Base-by-base conservation (phyloP, 1,284 basidiomycete genomes). In the Pascua guehoae region DNA sequence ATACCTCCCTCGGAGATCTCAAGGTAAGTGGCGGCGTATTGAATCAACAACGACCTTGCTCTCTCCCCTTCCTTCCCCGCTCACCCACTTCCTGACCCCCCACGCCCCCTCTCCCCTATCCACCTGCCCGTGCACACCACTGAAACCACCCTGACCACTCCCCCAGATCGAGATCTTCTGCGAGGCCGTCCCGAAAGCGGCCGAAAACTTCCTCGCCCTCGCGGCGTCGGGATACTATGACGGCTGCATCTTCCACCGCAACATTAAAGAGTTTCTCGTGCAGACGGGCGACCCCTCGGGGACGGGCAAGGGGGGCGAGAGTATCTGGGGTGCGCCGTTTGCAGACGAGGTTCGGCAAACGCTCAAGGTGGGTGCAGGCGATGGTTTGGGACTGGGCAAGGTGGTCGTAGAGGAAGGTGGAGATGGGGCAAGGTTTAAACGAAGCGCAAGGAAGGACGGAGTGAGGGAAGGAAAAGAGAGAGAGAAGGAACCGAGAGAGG, bases 181-280 rank as follows among this genome's bases (percentile, higher is more conserved):
- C 78, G 95, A 98, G 76, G 86, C 91, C 9, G 89, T 92, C 15
- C 95, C 95, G 12, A 89, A 91, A 70, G 83, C 93, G 16, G 91
- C 94, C 61, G 94, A 98, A 89, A 98, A 98, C 79, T 98, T 98
- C 72, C 82, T 98, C 24, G 93, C 91, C 0, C 82, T 97, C 15
- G 93, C 89, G 70, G 95, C 93, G 11, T 88, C 91, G 11, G 88
- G 88, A 43, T 88, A 88, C 66, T 98, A 93, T 77, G 84, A 96
- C 74, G 82, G 83, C 58, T 89, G 86, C 68, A 79, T 95, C 32
- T 98, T 95, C 78, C 95, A 98, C 76, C 78, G 83, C 41, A 96
- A 91, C 73, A 95, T 96, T 79, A 90, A 86, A 69, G 87, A 86
- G n/a, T 98, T 97, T 79, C 97, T 97, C 89, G 81, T 88, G 16